Evolutionary conservation across 768 basidiomycete genomes (phyloP).

Genomic region (Nidularia sp.): DNA sequence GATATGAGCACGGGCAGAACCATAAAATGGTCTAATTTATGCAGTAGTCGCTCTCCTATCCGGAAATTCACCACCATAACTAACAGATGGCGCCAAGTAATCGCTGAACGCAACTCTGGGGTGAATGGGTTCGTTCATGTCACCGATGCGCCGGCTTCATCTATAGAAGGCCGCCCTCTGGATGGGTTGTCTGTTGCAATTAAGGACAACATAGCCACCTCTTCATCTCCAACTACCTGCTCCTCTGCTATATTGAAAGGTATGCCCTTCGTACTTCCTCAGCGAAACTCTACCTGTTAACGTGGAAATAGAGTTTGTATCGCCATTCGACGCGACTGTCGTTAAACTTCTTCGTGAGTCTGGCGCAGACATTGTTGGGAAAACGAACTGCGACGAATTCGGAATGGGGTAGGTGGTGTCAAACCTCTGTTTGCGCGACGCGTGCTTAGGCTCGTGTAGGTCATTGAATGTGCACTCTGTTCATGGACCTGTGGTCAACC

Average conservation of each 20-base stretch:
- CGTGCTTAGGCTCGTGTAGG: conserved; percentile 27
- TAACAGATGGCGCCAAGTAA: conserved; percentile 20
- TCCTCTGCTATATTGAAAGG: conserved; percentile 73
- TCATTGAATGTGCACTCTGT: conserved; percentile 74
- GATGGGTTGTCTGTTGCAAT: conserved; percentile 55
- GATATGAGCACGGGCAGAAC: conserved; percentile 13
- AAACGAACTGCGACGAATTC: conserved; percentile 96
- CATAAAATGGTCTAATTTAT: conserved; percentile 4
- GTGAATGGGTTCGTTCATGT: conserved; percentile 56
- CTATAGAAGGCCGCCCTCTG: conserved; percentile 18
- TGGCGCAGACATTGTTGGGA: conserved; percentile 77
- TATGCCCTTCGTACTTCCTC: conserved; percentile 14
- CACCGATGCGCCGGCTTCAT: conserved; percentile 8
- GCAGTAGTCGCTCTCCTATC: neutral
- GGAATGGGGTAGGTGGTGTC: conserved; percentile 78
- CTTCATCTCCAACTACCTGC: conserved; percentile 62
- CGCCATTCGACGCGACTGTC: conserved; percentile 87
- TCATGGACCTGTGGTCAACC: conserved; percentile 81
- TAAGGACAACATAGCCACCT: conserved; percentile 86
- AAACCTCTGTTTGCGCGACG: neutral
- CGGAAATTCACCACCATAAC: conserved; percentile 5
- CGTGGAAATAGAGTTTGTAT: conserved; percentile 50
- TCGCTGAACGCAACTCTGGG: conserved; percentile 29
- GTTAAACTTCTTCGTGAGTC: conserved; percentile 54
- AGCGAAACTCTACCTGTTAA: neutral